Percentiles rank a stretch among this genome's conserved stretches.
These are phyloP conservation scores for Porphyrellus cyaneotinctus DNA, from an alignment of 768 basidiomycete species.

Conservation along the genomic window DNA sequence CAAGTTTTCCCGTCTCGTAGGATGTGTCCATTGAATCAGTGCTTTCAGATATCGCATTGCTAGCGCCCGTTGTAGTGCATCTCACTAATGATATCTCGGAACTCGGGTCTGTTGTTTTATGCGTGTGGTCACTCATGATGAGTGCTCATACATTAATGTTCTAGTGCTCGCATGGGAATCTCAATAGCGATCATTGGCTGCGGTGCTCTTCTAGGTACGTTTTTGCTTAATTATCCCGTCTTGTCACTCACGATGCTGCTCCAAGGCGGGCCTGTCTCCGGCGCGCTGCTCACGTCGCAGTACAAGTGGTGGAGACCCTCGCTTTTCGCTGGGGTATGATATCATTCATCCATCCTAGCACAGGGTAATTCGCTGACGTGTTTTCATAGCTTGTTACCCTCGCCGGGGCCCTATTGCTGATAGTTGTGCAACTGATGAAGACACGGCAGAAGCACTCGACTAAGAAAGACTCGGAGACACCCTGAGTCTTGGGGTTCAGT, in stretches of 20 bases:
- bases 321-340: background rate
- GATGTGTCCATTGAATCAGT: background rate
- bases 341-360: background rate
- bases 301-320: background rate
- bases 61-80: constrained; percentile 41
- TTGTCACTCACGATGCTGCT: background rate
- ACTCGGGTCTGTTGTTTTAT: constrained; percentile 38
- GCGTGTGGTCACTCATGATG: too few relatives aligned
- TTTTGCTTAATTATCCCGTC: too few relatives aligned
- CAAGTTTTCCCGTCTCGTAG: background rate
- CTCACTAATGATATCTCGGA: constrained; percentile 45
- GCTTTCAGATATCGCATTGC: constrained; percentile 33
- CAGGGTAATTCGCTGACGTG: too few relatives aligned
- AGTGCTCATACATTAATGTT: background rate
- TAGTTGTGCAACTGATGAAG: too few relatives aligned
- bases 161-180: background rate
- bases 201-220: background rate
- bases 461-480: too few relatives aligned
- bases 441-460: too few relatives aligned
- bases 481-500: too few relatives aligned
- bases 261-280: background rate
- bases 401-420: too few relatives aligned
- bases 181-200: background rate
- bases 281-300: background rate
- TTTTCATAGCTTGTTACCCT: too few relatives aligned